phyloP scores from a whole-genome alignment of 805 yeast species.

The Starmerella floris region DNA sequence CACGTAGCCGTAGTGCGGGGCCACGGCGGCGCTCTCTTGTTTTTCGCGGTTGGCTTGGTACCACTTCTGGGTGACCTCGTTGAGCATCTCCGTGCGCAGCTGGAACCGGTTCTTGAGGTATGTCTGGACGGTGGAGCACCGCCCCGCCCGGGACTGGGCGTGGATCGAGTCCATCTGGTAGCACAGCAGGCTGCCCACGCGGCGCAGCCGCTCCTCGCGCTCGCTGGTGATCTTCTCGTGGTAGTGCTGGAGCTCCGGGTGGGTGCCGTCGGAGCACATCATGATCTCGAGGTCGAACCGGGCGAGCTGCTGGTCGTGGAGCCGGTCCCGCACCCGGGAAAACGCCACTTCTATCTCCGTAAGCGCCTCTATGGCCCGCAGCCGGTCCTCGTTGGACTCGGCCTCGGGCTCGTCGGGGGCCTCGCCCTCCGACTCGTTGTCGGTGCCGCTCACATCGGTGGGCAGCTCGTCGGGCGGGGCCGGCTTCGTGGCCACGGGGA shows the following conservation, averaged over 20 bases:
- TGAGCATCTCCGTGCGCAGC: slow-evolving; percentile 48
- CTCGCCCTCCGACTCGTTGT: background rate
- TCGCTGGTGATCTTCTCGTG: slow-evolving; percentile 58
- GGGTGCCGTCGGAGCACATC: slow-evolving; percentile 77
- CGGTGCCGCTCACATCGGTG: background rate
- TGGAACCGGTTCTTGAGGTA: slow-evolving; percentile 57
- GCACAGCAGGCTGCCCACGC: slow-evolving; percentile 38
- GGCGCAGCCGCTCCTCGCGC: slow-evolving; percentile 52
- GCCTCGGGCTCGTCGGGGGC: slow-evolving; percentile 19
- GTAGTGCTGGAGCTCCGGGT: slow-evolving; percentile 72
- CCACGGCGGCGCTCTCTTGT: slow-evolving; percentile 56
- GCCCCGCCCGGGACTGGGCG: slow-evolving; percentile 62
- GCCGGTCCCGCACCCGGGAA: slow-evolving; percentile 69
- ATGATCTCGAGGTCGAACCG: slow-evolving; percentile 70
- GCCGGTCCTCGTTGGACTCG: slow-evolving; percentile 34
- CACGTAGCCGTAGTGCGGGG: slow-evolving; percentile 35
- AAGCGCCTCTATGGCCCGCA: slow-evolving; percentile 56
- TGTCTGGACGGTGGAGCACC: slow-evolving; percentile 76
- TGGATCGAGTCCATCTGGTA: slow-evolving; percentile 67
- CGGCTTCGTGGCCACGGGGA: background rate
- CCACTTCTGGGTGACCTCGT: slow-evolving; percentile 74
- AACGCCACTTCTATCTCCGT: slow-evolving; percentile 74
- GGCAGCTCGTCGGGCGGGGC: background rate
- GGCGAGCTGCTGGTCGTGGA: slow-evolving; percentile 70
- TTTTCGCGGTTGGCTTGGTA: slow-evolving; percentile 83